Conservation (phyloP, 192 early-diverging fungal genomes). For the Podila epicladia region DNA sequence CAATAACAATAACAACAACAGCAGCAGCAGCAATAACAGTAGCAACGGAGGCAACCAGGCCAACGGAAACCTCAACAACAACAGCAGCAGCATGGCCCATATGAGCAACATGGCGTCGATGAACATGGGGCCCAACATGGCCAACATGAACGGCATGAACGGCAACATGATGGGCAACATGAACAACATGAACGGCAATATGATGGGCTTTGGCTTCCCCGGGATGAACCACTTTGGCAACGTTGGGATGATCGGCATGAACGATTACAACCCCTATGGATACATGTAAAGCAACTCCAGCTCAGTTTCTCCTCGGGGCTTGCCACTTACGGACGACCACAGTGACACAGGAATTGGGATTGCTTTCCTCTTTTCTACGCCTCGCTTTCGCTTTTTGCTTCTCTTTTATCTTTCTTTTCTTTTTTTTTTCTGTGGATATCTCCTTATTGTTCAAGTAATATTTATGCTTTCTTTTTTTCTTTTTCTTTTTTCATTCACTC, state of each 20-base stretch:
- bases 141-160: conserved; percentile 21
- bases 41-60: conserved; percentile 5
- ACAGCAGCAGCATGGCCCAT: conserved; percentile 13
- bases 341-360: neutral
- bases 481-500: neutral
- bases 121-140: neutral
- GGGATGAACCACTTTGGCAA: conserved; percentile 55
- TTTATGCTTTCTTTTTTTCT: conserved; percentile 2
- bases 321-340: neutral
- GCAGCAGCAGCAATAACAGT: conserved; percentile 16
- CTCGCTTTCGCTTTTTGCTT: neutral
- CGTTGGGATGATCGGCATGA: conserved; percentile 60
- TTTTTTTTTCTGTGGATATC: conserved; percentile 11
- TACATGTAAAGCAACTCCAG: conserved; percentile 57
- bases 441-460: neutral
- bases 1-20: conserved; percentile 10
- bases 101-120: conserved; percentile 7
- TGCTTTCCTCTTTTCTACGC: neutral
- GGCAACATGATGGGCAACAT: conserved; percentile 6
- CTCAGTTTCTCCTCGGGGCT: neutral
- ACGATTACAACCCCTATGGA: conserved; percentile 50
- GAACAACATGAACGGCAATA: conserved; percentile 41
- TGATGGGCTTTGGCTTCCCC: conserved; percentile 49
- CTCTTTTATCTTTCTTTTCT: conserved; percentile 5
- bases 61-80: neutral